Percentiles rank a stretch among this genome's conserved stretches.
Evolutionary conservation across 2,329 filamentous ascomycete species (phyloP).

Genomic region (Diaporthe sp.): DNA sequence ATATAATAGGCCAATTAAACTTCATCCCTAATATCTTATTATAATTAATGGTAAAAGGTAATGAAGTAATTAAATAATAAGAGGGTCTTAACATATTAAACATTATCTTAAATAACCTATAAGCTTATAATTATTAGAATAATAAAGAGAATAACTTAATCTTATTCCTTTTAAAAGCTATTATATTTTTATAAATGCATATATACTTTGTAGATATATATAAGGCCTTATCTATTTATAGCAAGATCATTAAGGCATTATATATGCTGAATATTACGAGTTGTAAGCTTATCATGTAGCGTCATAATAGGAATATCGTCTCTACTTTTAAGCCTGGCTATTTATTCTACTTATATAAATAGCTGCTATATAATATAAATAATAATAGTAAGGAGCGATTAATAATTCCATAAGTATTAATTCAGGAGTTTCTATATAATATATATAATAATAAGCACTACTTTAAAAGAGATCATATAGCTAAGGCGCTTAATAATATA

Average conservation of each 20-base stretch:
- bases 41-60: background rate
- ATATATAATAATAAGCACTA: no score
- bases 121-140: background rate
- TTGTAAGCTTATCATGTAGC: fast-evolving
- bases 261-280: background rate
- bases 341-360: background rate
- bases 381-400: background rate
- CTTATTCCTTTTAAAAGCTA: no score
- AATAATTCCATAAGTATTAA: background rate
- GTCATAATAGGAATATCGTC: background rate
- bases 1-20: background rate
- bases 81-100: background rate
- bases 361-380: background rate
- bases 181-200: no score
- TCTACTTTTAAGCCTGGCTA: background rate
- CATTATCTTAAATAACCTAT: background rate
- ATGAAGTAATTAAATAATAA: background rate
- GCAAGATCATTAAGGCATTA: background rate
- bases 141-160: background rate
- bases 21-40: background rate
- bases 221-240: no score
- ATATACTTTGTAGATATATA: no score
- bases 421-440: no score
- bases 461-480: no score
- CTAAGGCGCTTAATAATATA: no score